These are phyloP conservation scores for Xylaria longipes DNA, from an alignment of 495 filamentous ascomycete genomes.

Conservation along the genomic window DNA sequence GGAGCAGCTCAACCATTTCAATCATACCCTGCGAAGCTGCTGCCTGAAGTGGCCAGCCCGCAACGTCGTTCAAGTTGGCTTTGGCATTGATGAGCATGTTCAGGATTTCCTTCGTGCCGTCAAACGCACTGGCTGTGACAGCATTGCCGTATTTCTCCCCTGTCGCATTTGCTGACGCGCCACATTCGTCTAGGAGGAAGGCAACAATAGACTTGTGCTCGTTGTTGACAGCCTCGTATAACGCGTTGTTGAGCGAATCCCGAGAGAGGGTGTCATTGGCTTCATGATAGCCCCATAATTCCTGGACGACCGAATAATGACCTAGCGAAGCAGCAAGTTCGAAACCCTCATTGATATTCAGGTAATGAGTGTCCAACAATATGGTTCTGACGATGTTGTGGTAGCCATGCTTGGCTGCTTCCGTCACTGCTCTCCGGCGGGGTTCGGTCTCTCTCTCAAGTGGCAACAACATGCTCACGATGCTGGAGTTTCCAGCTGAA, in stretches of 20 bases:
- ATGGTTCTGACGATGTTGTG: background rate
- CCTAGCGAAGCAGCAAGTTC: background rate
- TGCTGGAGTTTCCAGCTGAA: background rate
- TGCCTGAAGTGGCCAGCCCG: background rate
- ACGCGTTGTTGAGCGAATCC: background rate
- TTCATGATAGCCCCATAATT: background rate
- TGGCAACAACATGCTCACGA: background rate
- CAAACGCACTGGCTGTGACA: background rate
- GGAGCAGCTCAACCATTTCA: background rate
- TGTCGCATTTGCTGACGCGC: background rate
- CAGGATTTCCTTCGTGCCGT: background rate
- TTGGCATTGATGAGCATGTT: background rate
- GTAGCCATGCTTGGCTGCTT: background rate
- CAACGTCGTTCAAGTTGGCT: background rate
- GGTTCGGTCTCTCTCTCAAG: background rate
- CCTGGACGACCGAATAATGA: background rate
- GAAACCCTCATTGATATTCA: background rate
- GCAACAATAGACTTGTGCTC: background rate
- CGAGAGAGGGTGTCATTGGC: background rate
- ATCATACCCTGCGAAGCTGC: background rate
- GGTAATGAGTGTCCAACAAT: background rate
- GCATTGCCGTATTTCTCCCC: conserved; percentile 1
- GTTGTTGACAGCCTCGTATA: background rate
- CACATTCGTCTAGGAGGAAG: background rate
- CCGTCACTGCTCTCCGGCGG: background rate